Evolutionary conservation across 805 yeast genomes (phyloP).

Genomic region (Saccharomyces jurei): DNA sequence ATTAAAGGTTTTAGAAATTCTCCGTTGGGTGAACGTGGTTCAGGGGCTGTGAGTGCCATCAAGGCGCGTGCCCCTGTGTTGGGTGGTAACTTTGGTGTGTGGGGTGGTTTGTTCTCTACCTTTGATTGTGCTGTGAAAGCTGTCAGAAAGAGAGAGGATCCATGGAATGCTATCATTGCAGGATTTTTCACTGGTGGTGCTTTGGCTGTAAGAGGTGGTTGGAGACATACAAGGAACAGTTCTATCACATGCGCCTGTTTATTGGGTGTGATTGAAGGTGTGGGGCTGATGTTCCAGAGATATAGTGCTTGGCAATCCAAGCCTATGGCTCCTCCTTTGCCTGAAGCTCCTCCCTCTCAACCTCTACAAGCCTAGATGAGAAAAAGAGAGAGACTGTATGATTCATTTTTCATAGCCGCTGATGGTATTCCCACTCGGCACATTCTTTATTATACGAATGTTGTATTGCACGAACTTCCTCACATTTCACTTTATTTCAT

Average conservation of each 20-base stretch:
- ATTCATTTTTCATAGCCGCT: not conserved
- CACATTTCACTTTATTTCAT: not conserved
- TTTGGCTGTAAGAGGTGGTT: conserved; percentile 95
- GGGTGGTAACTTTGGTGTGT: conserved; percentile 97
- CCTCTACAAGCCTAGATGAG: conserved; percentile 29
- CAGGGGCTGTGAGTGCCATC: conserved; percentile 83
- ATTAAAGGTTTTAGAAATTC: conserved; percentile 97
- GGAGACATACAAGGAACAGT: conserved; percentile 92
- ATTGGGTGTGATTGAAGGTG: conserved; percentile 96
- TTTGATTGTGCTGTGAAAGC: conserved; percentile 95
- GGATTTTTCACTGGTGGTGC: conserved; percentile 98
- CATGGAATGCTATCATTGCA: conserved; percentile 95
- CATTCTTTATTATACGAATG: not conserved
- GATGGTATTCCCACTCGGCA: not conserved
- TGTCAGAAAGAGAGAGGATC: conserved; percentile 94
- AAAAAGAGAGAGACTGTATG: not conserved
- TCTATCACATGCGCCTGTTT: conserved; percentile 97
- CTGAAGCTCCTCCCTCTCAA: conserved; percentile 33
- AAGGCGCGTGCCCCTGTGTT: conserved; percentile 96
- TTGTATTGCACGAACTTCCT: not conserved
- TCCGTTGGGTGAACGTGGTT: conserved; percentile 90
- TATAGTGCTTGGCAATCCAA: conserved; percentile 76
- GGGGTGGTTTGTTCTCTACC: conserved; percentile 97
- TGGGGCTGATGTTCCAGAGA: conserved; percentile 91
- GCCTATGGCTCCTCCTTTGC: conserved; percentile 55